Evolutionary conservation across 495 filamentous ascomycete species (phyloP), one percentile per base, ranked within the genome.

Genomic region (Filosporella fistucella): DNA sequence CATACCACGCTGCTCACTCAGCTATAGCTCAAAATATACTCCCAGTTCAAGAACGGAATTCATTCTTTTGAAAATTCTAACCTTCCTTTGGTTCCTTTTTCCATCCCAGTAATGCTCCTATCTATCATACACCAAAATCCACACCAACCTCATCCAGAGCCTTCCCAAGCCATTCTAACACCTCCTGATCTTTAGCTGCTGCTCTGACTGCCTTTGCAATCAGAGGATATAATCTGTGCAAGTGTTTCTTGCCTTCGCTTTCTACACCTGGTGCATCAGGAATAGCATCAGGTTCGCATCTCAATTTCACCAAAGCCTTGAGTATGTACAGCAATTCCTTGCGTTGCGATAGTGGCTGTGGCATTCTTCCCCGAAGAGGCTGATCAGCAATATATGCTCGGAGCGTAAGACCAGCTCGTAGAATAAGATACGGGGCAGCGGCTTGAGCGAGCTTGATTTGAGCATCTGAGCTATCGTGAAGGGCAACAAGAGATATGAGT

Each of bases 331-430:
- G 61, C 39, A 98, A 65, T 55, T 93, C 90, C 54, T 76, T 80
- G 32, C 88, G 79, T 56, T 96, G 88, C 0, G 79, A 80, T 12
- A 84, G 74, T 4, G 93, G 93, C 63, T 94, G 89, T 24, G 93
- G 93, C 84, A 93, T 91, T n/a, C 81, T 71, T 0, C 93, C 94
- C 13, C 93, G 75, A 10, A 98, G 70, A 13, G 93, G 93, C 57
- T 96, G 93, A 63, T 98, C 93, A 4, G 89, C 85, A 36, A 91
- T 84, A 57, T 95, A 96, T 3, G 81, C 71, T 40, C 88, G 80
- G 23, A 98, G 63, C 1, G 88, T 81, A 7, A 95, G 69, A 1
- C 86, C 89, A 20, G 80, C 81, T 4, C 93, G 82, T 4, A 95
- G 72, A 39, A 97, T 87, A 0, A 97, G 70, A 53, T 89, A 93